A percentile compares a stretch with the other conserved stretches of the same genome.
These are phyloP conservation scores for Jacaranda mimosifolia DNA, from an alignment of 257 asterid species.

Conservation along the genomic window DNA sequence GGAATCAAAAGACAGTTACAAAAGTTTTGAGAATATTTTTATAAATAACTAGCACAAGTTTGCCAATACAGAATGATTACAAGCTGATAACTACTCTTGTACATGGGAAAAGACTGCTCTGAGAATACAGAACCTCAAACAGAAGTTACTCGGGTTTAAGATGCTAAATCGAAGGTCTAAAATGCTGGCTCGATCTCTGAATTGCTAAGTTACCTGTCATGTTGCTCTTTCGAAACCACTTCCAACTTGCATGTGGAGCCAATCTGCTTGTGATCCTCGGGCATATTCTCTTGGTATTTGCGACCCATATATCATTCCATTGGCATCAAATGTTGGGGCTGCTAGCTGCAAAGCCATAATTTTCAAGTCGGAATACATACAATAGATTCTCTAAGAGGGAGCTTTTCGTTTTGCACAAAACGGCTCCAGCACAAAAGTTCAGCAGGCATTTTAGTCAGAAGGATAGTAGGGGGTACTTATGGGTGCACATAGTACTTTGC, in stretches of 20 bases:
- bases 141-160: slow-evolving; percentile 29
- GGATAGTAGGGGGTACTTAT: neutral
- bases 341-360: slow-evolving; percentile 55
- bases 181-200: slow-evolving; percentile 23
- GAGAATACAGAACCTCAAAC: slow-evolving; percentile 19
- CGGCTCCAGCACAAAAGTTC: too few relatives aligned
- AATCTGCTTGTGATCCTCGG: slow-evolving; percentile 69
- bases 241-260: slow-evolving; percentile 95
- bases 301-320: slow-evolving; percentile 68
- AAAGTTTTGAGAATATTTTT: slow-evolving; percentile 3
- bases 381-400: neutral
- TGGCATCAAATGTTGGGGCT: slow-evolving; percentile 57
- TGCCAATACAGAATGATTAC: slow-evolving; percentile 33
- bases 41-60: slow-evolving; percentile 26
- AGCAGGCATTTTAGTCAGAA: neutral
- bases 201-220: slow-evolving; percentile 27
- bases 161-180: slow-evolving; percentile 35
- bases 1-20: slow-evolving; percentile 1
- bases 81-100: slow-evolving; percentile 41
- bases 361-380: neutral
- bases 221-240: slow-evolving; percentile 63
- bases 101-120: slow-evolving; percentile 18
- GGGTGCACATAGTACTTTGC: neutral
- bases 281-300: slow-evolving; percentile 70
- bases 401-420: too few relatives aligned